Percentiles rank a stretch among this genome's conserved stretches.
phyloP scores from a whole-genome alignment of 2,329 filamentous ascomycete species.

The Xylaria digitata region DNA sequence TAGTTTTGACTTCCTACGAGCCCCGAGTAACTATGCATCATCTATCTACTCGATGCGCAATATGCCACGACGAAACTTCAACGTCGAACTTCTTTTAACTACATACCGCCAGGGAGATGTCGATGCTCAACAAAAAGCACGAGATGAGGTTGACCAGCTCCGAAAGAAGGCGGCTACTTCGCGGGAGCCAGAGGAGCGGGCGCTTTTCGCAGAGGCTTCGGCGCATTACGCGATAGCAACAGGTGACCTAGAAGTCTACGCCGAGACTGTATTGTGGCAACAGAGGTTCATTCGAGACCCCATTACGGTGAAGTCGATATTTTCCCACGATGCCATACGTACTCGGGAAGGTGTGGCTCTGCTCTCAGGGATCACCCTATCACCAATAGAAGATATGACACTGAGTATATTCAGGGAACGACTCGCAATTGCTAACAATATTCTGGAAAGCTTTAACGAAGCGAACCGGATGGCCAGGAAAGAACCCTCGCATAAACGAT shows the following conservation, averaged over 20 bases:
- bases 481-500: constrained; percentile 23
- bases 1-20: constrained; percentile 25
- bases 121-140: constrained; percentile 25
- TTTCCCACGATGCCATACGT: constrained; percentile 11
- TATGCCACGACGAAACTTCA: constrained; percentile 31
- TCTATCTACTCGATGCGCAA: constrained; percentile 30
- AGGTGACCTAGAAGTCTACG: constrained; percentile 28
- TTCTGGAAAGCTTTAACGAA: constrained; percentile 22
- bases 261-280: constrained; percentile 32
- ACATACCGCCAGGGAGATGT: constrained; percentile 2
- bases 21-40: background rate
- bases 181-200: constrained; percentile 27
- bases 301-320: constrained; percentile 21
- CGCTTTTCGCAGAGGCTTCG: constrained; percentile 32
- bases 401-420: constrained; percentile 9
- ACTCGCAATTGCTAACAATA: constrained; percentile 24
- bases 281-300: constrained; percentile 33
- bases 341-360: constrained; percentile 28
- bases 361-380: constrained; percentile 29
- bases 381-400: constrained; percentile 11
- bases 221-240: constrained; percentile 33
- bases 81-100: constrained; percentile 32
- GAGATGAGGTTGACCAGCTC: constrained; percentile 27
- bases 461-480: constrained; percentile 17
- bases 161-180: constrained; percentile 27